Conservation (phyloP, 2,329 filamentous ascomycete species). For the Kalaharituber pfeilii region DNA sequence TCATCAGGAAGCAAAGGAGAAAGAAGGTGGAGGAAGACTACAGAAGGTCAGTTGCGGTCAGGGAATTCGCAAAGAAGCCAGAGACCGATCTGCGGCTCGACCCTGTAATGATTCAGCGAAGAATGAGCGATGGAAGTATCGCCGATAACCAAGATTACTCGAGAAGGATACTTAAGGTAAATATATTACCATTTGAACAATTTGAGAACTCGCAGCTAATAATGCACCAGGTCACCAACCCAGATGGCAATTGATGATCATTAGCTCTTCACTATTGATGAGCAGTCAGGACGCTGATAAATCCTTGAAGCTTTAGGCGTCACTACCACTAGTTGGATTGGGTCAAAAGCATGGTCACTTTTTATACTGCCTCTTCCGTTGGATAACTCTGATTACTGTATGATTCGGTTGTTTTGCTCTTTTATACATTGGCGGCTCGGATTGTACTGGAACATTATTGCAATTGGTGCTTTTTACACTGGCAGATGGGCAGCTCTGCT, state of each 20-base stretch:
- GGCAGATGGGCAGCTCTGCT: neutral
- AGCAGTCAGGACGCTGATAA: slow-evolving; percentile 1
- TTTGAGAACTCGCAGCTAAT: neutral
- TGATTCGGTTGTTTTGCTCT: neutral
- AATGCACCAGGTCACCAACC: slow-evolving; percentile 17
- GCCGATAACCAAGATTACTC: slow-evolving; percentile 96
- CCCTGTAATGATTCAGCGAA: slow-evolving; percentile 60
- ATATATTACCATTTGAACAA: neutral
- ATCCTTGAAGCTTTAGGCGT: neutral
- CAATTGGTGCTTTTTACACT: neutral
- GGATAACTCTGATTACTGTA: neutral
- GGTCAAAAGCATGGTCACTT: neutral
- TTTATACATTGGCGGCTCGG: neutral
- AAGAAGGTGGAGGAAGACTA: slow-evolving; percentile 69
- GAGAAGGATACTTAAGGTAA: slow-evolving; percentile 87
- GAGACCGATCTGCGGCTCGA: slow-evolving; percentile 67
- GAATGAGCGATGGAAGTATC: slow-evolving; percentile 88
- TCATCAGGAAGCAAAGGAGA: slow-evolving; percentile 57
- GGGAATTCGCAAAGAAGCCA: slow-evolving; percentile 50
- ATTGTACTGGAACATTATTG: neutral
- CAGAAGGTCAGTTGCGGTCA: slow-evolving; percentile 61
- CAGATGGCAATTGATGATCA: slow-evolving; percentile 10
- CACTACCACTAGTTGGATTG: neutral
- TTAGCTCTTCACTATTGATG: neutral
- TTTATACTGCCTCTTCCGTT: neutral